Evolutionary conservation across 345 rosid species (phyloP).

Genomic region (Noccaea bulbosa): DNA sequence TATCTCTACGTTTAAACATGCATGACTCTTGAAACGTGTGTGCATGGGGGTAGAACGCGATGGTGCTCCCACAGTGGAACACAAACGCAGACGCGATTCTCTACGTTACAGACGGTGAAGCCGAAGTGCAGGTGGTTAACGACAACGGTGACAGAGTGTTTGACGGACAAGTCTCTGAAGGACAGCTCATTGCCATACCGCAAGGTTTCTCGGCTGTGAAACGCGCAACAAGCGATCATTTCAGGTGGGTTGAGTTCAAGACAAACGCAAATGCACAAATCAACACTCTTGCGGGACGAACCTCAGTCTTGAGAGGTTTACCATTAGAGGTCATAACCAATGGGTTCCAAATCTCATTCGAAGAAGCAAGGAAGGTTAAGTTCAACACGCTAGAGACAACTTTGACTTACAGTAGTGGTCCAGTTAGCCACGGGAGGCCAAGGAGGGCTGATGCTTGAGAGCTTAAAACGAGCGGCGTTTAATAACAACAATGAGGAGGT

Average conservation of each 20-base stretch:
- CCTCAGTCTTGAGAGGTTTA: constrained; percentile 42
- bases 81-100: constrained; percentile 63
- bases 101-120: constrained; percentile 60
- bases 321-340: constrained; percentile 36
- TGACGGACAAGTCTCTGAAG: constrained; percentile 55
- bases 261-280: constrained; percentile 52
- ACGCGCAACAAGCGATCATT: constrained; percentile 52
- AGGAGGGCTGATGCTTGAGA: constrained; percentile 22
- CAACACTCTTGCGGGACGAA: constrained; percentile 43
- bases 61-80: constrained; percentile 71
- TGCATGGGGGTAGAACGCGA: constrained; percentile 52
- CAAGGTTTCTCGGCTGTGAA: constrained; percentile 65
- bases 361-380: constrained; percentile 43
- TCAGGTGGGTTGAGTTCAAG: constrained; percentile 70
- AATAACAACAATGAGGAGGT: background rate
- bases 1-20: background rate
- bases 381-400: constrained; percentile 44
- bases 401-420: constrained; percentile 40
- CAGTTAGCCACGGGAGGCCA: constrained; percentile 34
- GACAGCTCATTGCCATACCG: constrained; percentile 65
- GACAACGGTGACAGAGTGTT: constrained; percentile 64
- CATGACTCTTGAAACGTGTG: background rate
- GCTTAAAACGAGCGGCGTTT: background rate
- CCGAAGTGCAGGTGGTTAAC: constrained; percentile 62
- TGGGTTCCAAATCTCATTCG: constrained; percentile 36